These are phyloP conservation scores for Orbilia blumenaviensis DNA, from an alignment of 2,329 filamentous ascomycete species.

Conservation along the genomic window DNA sequence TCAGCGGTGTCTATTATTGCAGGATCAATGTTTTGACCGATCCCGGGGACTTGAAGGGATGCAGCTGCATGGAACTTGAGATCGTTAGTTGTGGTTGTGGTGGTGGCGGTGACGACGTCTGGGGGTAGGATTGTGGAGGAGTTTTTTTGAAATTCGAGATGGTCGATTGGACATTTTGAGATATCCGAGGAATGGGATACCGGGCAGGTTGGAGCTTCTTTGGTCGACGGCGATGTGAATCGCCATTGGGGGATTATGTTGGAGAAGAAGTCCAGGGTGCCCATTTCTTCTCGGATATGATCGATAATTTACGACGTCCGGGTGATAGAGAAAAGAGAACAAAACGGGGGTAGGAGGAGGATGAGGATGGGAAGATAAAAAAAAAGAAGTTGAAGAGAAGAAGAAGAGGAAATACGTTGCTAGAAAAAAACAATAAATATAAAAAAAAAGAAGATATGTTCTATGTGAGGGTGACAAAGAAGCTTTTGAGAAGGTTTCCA, in stretches of 20 bases:
- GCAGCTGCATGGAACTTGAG: slow-evolving; percentile 33
- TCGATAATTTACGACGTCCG: background rate
- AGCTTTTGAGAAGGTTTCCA: slow-evolving; percentile 17
- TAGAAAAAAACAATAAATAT: background rate
- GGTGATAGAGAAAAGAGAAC: background rate
- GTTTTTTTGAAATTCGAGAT: background rate
- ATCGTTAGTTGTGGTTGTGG: slow-evolving; percentile 9
- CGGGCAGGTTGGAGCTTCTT: slow-evolving; percentile 1
- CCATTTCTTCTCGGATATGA: slow-evolving; percentile 18
- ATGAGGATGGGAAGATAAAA: background rate
- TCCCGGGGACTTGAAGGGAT: slow-evolving; percentile 26
- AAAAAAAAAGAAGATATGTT: background rate
- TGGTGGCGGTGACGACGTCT: slow-evolving; percentile 21
- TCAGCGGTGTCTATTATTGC: slow-evolving; percentile 35
- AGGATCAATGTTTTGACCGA: slow-evolving; percentile 34
- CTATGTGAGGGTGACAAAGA: background rate
- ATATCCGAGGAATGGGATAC: slow-evolving; percentile 1
- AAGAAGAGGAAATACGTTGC: background rate
- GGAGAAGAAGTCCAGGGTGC: slow-evolving; percentile 36
- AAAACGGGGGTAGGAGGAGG: no score
- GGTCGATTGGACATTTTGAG: slow-evolving; percentile 10
- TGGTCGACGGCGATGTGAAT: background rate
- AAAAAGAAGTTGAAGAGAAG: background rate
- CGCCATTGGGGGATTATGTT: slow-evolving; percentile 36
- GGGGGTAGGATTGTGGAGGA: background rate